These are phyloP conservation scores for Aureobasidium sp. DNA, from an alignment of 2,329 filamentous ascomycete genomes.

Conservation along the genomic window DNA sequence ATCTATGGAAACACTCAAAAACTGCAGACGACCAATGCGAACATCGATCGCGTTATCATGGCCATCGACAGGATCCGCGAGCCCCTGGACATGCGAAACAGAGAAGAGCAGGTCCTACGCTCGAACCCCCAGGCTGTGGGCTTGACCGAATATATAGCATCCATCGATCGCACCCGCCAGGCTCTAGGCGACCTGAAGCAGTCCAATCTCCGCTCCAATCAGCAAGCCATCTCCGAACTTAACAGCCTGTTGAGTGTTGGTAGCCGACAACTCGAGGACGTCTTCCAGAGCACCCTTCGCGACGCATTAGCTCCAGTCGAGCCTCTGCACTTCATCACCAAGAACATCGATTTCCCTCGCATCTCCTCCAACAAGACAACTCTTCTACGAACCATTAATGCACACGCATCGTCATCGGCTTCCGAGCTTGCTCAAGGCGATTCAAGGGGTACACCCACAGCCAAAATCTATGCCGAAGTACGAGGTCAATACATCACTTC, in stretches of 20 bases:
- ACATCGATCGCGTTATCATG: slow-evolving; percentile 77
- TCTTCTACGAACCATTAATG: slow-evolving; percentile 71
- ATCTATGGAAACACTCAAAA: slow-evolving; percentile 88
- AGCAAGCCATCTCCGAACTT: slow-evolving; percentile 77
- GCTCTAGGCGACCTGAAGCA: slow-evolving; percentile 77
- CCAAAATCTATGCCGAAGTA: slow-evolving; percentile 77
- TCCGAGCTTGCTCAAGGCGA: slow-evolving; percentile 25
- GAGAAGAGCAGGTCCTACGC: slow-evolving; percentile 86
- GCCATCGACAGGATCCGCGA: slow-evolving; percentile 85
- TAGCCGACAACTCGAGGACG: slow-evolving; percentile 72
- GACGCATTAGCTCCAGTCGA: slow-evolving; percentile 78
- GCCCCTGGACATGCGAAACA: slow-evolving; percentile 85
- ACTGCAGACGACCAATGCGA: slow-evolving; percentile 78
- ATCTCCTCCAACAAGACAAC: slow-evolving; percentile 69
- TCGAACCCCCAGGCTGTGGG: slow-evolving; percentile 70
- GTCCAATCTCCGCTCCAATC: slow-evolving; percentile 88
- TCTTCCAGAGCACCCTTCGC: slow-evolving; percentile 71
- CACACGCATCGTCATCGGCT: slow-evolving; percentile 30
- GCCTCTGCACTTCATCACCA: slow-evolving; percentile 86
- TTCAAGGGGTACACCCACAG: slow-evolving; percentile 57
- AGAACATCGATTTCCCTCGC: slow-evolving; percentile 67
- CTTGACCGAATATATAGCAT: slow-evolving; percentile 76
- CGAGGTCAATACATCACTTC: slow-evolving; percentile 78
- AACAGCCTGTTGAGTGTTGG: slow-evolving; percentile 70
- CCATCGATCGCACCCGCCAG: slow-evolving; percentile 80